Evolutionary conservation across 768 basidiomycete genomes (phyloP), one percentile per base, ranked within the genome.

Genomic region (Crassisporium funariophilum): DNA sequence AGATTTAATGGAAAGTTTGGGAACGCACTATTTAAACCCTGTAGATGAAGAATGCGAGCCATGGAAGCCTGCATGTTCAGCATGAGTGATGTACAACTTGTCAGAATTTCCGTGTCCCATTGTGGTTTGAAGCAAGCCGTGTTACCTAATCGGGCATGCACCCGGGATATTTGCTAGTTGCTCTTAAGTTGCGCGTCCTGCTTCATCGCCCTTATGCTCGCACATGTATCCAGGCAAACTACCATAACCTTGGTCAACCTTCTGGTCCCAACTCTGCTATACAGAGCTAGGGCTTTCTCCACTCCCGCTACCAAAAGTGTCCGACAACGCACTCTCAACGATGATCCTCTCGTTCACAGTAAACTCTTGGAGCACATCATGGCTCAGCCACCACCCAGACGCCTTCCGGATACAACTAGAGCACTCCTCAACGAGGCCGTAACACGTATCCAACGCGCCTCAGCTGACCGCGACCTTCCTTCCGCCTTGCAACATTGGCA

Each of bases 81-180:
- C 84, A 61, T 93, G 90, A 3, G 91, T 94, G 62, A 94, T 88
- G 63, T 93, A 93, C 21, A 93, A 70, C 65, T 91, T 91, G 76
- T 87, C 76, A 23, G 86, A 87, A 61, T 88, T 90, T 64, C 90
- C 90, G 73, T 92, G 89, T 40, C 90, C 88, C 88, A 90, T 90
- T 47, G 54, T 69, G 42, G 43, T 47, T n/a, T 35, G 22, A 51
- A 45, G 21, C 29, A 52, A 50, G 44, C 38, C 13, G 10, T 29
- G 31, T 53, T 52, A 45, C 50, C 44, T 52, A 52, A 52, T 35
- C 23, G 29, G 37, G 27, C 45, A n/a, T 19, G 35, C 29, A 33
- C 38, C 16, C 41, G 12, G 25, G 46, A 6, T 22, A 29, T 31
- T 8, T n/a, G 21, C 20, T 34, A 2, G 35, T 31, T 38, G 41